phyloP scores from a whole-genome alignment of 2,329 filamentous ascomycete species.

The Pseudogymnoascus sp. region DNA sequence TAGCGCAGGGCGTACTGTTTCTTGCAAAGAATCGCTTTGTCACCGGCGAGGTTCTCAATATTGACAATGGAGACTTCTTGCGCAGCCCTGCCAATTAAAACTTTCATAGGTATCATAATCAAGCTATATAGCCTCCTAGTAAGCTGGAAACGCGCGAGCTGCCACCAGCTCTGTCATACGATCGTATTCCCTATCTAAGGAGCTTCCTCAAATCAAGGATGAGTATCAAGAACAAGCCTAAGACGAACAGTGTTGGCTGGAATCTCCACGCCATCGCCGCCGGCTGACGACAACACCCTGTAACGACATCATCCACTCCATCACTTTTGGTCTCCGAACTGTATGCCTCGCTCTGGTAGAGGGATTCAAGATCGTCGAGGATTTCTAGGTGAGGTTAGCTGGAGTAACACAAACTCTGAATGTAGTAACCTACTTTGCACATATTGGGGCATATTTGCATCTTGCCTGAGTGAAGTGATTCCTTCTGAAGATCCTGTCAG shows the following conservation, averaged over 20 bases:
- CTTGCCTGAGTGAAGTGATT: background rate
- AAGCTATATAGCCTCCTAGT: no score
- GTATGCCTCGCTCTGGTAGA: background rate
- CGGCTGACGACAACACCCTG: background rate
- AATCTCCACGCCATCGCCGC: background rate
- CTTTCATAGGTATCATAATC: background rate
- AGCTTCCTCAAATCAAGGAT: background rate
- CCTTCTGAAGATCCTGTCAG: background rate
- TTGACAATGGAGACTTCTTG: conserved; percentile 40
- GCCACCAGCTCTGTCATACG: no score
- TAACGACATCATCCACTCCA: background rate
- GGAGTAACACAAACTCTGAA: background rate
- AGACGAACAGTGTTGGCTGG: background rate
- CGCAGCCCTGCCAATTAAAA: background rate
- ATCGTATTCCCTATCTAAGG: no score
- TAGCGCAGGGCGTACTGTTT: conserved; percentile 50
- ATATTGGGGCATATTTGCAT: background rate
- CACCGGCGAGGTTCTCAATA: conserved; percentile 35
- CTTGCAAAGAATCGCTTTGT: conserved; percentile 38
- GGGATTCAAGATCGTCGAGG: background rate
- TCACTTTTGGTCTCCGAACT: background rate
- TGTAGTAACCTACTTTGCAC: background rate
- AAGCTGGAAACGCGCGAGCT: no score
- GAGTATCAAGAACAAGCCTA: background rate
- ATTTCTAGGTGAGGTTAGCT: background rate